Evolutionary conservation across 2,329 filamentous ascomycete genomes (phyloP), one percentile per base, ranked within the genome.

Genomic region (Zasmidium angulare): DNA sequence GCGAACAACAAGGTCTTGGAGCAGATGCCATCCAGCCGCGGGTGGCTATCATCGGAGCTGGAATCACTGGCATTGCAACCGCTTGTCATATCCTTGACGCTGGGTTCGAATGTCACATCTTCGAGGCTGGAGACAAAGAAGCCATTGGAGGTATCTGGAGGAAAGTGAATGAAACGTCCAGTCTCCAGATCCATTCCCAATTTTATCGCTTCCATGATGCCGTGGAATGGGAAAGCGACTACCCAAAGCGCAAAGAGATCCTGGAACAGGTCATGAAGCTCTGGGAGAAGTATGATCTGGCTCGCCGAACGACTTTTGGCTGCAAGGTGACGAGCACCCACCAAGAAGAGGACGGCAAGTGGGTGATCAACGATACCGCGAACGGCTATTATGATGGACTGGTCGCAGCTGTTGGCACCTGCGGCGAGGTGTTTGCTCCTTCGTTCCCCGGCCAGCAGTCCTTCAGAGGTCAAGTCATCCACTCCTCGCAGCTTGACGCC

Each of bases 191-290:
- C 22, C 89, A 95, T 72, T 90, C 87, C 21, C 74, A 93, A 56
- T 95, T 95, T 90, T 96, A 93, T 74, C 85, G 90, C 19, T 96
- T 96, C 72, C 89, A 93, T 66, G 91, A 91, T 0, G 89, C 88
- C 0, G 84, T 96, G 1, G 80, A 84, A 62, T 96, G 89, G 86
- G 78, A 84, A 36, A 79, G 81, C 26, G 89, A 89, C 14, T 96
- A 96, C 69, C 91, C 91, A 0, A 83, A 87, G 61, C 86, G 89
- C 48, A 77, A 88, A 64, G 86, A 93, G 73, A 95, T 96, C 61
- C 79, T 92, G 47, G 81, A 81, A 23, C 86, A 93, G 71, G 86
- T 95, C 11, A 81, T 81, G 17, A 76, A 86, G 60, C 77, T 96
- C 0, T 96, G 90, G 90, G 81, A 89, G 64, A 80, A 81, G 2